A percentile compares a stretch with the other conserved stretches of the same genome.
phyloP scores from a whole-genome alignment of 2,329 filamentous ascomycete species.

The Didymella glomerata region DNA sequence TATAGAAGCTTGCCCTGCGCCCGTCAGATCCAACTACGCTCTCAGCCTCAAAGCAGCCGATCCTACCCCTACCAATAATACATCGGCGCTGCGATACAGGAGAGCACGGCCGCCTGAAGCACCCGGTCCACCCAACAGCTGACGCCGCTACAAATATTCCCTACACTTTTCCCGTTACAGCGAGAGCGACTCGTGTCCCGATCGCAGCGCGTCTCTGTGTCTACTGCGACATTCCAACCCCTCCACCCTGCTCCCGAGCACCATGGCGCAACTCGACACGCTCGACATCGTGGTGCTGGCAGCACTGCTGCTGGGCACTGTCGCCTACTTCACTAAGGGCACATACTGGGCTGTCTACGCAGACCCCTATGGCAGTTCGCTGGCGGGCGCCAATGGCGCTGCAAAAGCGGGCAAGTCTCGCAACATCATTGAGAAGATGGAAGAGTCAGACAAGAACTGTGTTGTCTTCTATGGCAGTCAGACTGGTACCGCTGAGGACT shows the following conservation, averaged over 20 bases:
- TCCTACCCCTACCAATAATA: constrained; percentile 21
- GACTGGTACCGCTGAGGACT: constrained; percentile 97
- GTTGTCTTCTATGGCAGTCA: constrained; percentile 99
- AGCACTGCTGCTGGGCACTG: constrained; percentile 81
- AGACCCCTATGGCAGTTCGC: constrained; percentile 83
- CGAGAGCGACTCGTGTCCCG: constrained; percentile 32
- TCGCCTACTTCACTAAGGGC: constrained; percentile 98
- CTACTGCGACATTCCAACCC: constrained; percentile 18
- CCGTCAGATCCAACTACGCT: constrained; percentile 7
- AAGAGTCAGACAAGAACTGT: constrained; percentile 95
- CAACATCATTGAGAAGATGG: constrained; percentile 95
- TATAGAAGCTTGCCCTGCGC: constrained; percentile 4
- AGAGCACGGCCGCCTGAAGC: constrained; percentile 25
- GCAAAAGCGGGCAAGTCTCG: constrained; percentile 84
- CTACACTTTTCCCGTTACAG: constrained; percentile 40
- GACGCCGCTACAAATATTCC: constrained; percentile 38
- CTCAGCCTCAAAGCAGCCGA: constrained; percentile 14
- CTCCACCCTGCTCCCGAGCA: constrained; percentile 43
- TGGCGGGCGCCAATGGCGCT: constrained; percentile 70
- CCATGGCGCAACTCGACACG: constrained; percentile 95
- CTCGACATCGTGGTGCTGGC: constrained; percentile 92
- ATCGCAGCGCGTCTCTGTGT: constrained; percentile 26
- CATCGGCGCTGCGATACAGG: constrained; percentile 2
- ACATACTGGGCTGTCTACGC: constrained; percentile 89
- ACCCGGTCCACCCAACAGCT: constrained; percentile 29